Evolutionary conservation across 1,139 yeast genomes (phyloP), one percentile per base, ranked within the genome.

Genomic region (Meyerozyma carpophila): DNA sequence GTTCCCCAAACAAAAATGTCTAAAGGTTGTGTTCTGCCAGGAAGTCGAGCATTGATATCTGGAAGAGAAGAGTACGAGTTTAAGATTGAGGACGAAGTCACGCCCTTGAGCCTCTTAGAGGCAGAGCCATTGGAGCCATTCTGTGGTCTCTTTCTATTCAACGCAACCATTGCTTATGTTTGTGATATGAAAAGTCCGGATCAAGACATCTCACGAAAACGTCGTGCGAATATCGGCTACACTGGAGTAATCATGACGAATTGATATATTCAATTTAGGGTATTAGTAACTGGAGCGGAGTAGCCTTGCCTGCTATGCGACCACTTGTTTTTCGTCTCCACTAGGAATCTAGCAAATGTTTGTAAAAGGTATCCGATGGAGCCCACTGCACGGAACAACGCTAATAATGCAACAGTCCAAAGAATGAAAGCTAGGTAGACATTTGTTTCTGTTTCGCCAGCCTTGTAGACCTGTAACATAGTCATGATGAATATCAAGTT

Each of bases 1-100:
- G 95, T 79, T 29, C 99, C 99, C 85, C 95, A 93, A 34, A 88
- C 95, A 60, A 86, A 93, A 2, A 93, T 73, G 56, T 89, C 94
- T 43, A 91, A 67, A 14, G 75, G 75, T 31, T 71, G 66, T 1
- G 72, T 53, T 50, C 72, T 75, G 26, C 67, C 57, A 0, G 50
- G 46, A 6, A 80, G 79, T 36, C 60, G 54, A 34, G 52, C 56
- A 54, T 78, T 78, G 50, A 79, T 62, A 21, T 71, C 62, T 11
- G 80, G 76, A 46, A 76, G 62, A 50, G 66, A 70, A 2, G 79
- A 68, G 43, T 77, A 68, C 1, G 81, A 72, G 49, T 75, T 79
- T 44, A 77, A 64, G 7, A 73, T 59, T 21, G 62, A 58, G 1
- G 77, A 73, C 1, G 80, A 67, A 4, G 75, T 72, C 6, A 68